Conservation (phyloP, 2,329 filamentous ascomycete species). For the Xylaria hypoxylon region DNA sequence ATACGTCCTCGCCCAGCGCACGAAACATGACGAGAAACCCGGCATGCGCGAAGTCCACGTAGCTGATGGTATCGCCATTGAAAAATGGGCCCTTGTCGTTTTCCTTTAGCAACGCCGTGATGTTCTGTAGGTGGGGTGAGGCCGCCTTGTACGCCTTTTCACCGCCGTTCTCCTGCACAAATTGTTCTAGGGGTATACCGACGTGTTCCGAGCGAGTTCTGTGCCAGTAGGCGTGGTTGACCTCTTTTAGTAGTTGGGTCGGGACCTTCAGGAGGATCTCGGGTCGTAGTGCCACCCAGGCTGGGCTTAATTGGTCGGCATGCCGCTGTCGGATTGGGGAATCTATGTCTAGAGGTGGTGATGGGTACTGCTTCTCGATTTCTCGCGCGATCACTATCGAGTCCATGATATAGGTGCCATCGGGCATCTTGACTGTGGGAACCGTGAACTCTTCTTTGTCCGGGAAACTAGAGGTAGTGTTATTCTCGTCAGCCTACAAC, state of each 20-base stretch:
- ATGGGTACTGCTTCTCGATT: slow-evolving; percentile 69
- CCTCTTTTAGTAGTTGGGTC: slow-evolving; percentile 61
- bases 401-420: slow-evolving; percentile 73
- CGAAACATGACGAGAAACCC: slow-evolving; percentile 54
- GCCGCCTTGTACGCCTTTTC: slow-evolving; percentile 61
- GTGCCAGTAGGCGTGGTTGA: slow-evolving; percentile 66
- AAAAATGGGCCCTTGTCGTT: slow-evolving; percentile 70
- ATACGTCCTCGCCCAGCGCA: slow-evolving; percentile 52
- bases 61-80: slow-evolving; percentile 65
- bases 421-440: slow-evolving; percentile 54
- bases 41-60: slow-evolving; percentile 69
- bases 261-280: slow-evolving; percentile 63
- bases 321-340: slow-evolving; percentile 62
- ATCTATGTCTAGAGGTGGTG: slow-evolving; percentile 68
- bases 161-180: slow-evolving; percentile 60
- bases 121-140: slow-evolving; percentile 50
- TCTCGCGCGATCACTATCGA: slow-evolving; percentile 68
- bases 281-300: slow-evolving; percentile 53
- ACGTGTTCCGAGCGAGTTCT: slow-evolving; percentile 60
- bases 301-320: slow-evolving; percentile 52
- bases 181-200: slow-evolving; percentile 66
- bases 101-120: slow-evolving; percentile 64
- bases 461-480: slow-evolving; percentile 55
- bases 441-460: slow-evolving; percentile 47
- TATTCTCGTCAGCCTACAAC: slow-evolving; percentile 8